Conservation (phyloP, 106 monocot species). For the Narthecium ossifragum region DNA sequence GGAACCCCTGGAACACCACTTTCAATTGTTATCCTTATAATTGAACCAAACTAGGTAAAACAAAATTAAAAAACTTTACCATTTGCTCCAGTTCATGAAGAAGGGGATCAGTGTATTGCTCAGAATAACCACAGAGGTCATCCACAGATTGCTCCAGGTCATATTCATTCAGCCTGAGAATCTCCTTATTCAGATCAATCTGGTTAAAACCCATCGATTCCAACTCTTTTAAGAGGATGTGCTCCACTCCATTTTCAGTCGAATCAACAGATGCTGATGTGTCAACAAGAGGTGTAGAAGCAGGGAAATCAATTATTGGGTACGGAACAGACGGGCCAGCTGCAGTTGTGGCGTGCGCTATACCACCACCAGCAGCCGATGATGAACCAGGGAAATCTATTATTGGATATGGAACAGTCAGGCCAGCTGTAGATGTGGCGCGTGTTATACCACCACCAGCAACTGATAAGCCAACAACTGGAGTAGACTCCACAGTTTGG, state of each 20-base stretch:
- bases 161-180: conserved; percentile 74
- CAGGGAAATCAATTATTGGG: conserved; percentile 23
- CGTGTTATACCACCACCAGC: neutral
- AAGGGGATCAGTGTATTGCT: conserved; percentile 90
- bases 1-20: conserved; percentile 52
- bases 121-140: conserved; percentile 64
- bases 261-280: neutral
- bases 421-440: neutral
- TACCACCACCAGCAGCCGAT: neutral
- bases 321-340: conserved; percentile 2
- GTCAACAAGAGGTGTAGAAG: neutral
- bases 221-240: conserved; percentile 57
- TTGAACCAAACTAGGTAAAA: neutral
- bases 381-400: conserved; percentile 13
- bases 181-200: conserved; percentile 76
- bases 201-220: conserved; percentile 84
- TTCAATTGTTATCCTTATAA: neutral
- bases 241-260: conserved; percentile 29
- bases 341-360: neutral
- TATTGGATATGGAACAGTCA: conserved; percentile 19
- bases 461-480: neutral
- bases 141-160: conserved; percentile 65
- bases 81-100: conserved; percentile 72
- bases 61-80: conserved; percentile 22
- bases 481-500: neutral